Evolutionary conservation across 116 monocot genomes (phyloP), one percentile per base, ranked within the genome.

Genomic region (Trichopus zeylanicus): DNA sequence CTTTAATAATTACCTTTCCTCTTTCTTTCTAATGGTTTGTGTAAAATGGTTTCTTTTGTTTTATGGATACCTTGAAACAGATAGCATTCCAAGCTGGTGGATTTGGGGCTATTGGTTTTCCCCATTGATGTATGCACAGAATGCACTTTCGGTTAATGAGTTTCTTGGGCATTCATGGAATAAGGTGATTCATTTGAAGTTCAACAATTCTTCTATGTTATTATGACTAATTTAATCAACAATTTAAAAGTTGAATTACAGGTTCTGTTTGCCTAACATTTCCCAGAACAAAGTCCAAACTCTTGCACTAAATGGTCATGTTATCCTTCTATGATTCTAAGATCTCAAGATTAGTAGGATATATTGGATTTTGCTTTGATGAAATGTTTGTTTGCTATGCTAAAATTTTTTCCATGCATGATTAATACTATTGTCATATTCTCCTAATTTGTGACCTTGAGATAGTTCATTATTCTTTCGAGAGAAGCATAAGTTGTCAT

Each of bases 81-180:
- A 88, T 34, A 86, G 92, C 70, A 99, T 99, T 20, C 99, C 99
- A 29, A 61, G 28, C 7, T 99, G 99, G 99, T 99, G 99, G 99
- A 82, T 92, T 71, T 99, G 99, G 99, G 99, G 99, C 21, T 91
- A 99, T 51, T 99, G 99, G 99, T 71, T 92, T 74, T 99, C 99
- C 68, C 99, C 99, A 42, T 67, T 99, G 62, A 99, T 88, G 92
- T 99, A 99, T 73, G 99, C 88, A 42, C 99, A 99, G 72, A 88
- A 99, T 78, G 99, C 99, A 73, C 57, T 73, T 62, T 88, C 99
- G 30, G 72, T 92, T 33, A 99, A 99, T 76, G 99, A 99, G 68
- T 78, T 99, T 61, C 81, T 82, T 30, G 99, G 99, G 25, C 99
- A 88, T 81, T 99, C 99, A 67, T 99, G 99, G 99, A 64, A 81